Conservation (phyloP, 345 rosid genomes). For the Arabis hirsuta region DNA sequence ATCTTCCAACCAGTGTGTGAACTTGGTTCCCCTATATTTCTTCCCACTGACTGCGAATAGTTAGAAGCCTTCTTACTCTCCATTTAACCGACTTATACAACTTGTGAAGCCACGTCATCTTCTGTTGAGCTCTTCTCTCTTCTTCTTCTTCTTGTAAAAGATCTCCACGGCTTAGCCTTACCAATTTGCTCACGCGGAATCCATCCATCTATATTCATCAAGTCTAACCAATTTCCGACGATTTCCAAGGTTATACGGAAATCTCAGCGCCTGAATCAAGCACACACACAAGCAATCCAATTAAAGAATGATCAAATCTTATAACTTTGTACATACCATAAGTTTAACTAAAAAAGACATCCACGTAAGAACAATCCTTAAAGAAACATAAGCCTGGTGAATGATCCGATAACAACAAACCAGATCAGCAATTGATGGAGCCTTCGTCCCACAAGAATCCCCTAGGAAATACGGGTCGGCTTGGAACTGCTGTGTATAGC, state of each 20-base stretch:
- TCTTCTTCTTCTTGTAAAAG: too few relatives aligned
- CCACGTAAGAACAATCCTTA: background rate
- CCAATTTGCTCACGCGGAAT: constrained; percentile 81
- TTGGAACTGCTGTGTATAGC: constrained; percentile 93
- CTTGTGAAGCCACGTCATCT: too few relatives aligned
- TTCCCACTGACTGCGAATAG: too few relatives aligned
- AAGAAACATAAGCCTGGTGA: background rate
- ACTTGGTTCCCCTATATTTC: too few relatives aligned
- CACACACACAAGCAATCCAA: constrained; percentile 14
- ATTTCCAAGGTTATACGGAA: constrained; percentile 79
- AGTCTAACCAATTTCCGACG: constrained; percentile 92
- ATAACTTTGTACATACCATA: constrained; percentile 15
- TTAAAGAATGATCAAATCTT: constrained; percentile 3
- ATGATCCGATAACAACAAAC: constrained; percentile 50
- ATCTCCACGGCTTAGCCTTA: too few relatives aligned
- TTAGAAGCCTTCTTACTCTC: too few relatives aligned
- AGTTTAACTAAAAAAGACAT: background rate
- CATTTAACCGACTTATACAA: too few relatives aligned
- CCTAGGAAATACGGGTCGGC: constrained; percentile 88
- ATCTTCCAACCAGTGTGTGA: too few relatives aligned
- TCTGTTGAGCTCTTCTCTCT: too few relatives aligned
- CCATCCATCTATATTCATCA: constrained; percentile 96
- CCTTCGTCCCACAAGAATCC: constrained; percentile 99
- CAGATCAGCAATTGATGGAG: constrained; percentile 85
- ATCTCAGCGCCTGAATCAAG: constrained; percentile 88